phyloP scores from a whole-genome alignment of 176 grass and related monocot species.

The Olyra latifolia region DNA sequence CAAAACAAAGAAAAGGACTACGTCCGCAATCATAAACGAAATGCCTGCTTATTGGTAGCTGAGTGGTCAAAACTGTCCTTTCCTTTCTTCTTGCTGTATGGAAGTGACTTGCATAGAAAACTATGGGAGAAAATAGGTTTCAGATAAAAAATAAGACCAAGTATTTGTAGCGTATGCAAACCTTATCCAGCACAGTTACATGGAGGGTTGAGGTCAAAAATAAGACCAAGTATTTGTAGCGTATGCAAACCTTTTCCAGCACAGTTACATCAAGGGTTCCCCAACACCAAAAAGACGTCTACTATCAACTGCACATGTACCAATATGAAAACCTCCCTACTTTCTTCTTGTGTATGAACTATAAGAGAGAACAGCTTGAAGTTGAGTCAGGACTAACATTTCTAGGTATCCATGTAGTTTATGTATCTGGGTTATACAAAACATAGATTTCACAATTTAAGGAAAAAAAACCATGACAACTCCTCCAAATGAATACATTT shows the following conservation, averaged over 20 bases:
- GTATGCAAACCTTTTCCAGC: not conserved
- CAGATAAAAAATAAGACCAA: not conserved
- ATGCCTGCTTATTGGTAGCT: constrained; percentile 26
- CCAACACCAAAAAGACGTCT: not conserved
- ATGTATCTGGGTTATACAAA: too few species aligned
- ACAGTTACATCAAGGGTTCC: not conserved
- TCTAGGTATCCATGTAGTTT: not conserved
- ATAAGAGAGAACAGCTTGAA: not conserved
- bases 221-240: not conserved
- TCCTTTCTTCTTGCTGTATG: constrained; percentile 27
- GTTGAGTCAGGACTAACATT: not conserved
- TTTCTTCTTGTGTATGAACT: not conserved
- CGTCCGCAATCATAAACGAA: constrained; percentile 9
- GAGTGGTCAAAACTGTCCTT: not conserved
- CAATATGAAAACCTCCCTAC: not conserved
- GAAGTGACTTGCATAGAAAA: constrained; percentile 18
- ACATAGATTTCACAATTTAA: too few species aligned
- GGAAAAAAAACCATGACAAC: not conserved
- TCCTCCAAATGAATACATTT: not conserved
- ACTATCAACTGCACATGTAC: not conserved
- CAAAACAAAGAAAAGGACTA: constrained; percentile 6
- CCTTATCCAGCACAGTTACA: not conserved
- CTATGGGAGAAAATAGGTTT: not conserved
- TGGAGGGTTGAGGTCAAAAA: not conserved
- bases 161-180: not conserved